Base-by-base conservation (phyloP, 2,329 filamentous ascomycete species). In the Ophiocordyceps robertsii region DNA sequence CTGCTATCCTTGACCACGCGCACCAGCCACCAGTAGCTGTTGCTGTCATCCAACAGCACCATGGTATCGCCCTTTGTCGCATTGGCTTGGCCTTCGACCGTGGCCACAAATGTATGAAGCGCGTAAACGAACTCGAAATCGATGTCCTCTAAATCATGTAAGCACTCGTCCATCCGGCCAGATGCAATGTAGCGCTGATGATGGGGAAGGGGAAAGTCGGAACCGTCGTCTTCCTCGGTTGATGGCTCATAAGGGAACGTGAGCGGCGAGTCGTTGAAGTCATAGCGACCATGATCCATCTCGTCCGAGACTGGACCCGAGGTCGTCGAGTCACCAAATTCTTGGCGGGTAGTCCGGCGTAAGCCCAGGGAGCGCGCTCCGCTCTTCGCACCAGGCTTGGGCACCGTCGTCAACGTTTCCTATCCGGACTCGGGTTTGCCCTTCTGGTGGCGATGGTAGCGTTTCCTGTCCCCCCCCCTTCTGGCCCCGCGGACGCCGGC, bases 81-180 rank as follows among this genome's bases (percentile, higher is more conserved):
- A 68, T 96, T 98, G 48, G 92, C 92, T 64, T 98, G 92, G 27
- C 92, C 92, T 65, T 98, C 92, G 39, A 98, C 92, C 1, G 92
- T 96, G 27, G 92, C 92, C 50, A 95, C 85, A 57, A 98, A 98
- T 3, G 90, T 98, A 61, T 96, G 92, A 45, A 98, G 72, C 27
- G 92, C 92, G 67, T 98, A 98, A 47, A 98, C 92, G 66, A 96
- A 96, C 62, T 96, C 90, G 69, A 98, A 96, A 72, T 98, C 92
- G 65, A 98, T 98, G 58, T 98, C 92, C 76, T 98, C 92, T 96
- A 71, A 63, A 64, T 82, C 73, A 73, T 77, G 84, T 95, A 88
- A 95, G 87, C 81, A 82, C 69, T 84, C 76, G 66, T 74, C 74
- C 62, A 73, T 79, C 81, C 80, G 89, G 46, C 79, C 81, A 53